These are phyloP conservation scores for Mucor velutinosus DNA, from an alignment of 371 early-diverging fungal species.

Conservation along the genomic window DNA sequence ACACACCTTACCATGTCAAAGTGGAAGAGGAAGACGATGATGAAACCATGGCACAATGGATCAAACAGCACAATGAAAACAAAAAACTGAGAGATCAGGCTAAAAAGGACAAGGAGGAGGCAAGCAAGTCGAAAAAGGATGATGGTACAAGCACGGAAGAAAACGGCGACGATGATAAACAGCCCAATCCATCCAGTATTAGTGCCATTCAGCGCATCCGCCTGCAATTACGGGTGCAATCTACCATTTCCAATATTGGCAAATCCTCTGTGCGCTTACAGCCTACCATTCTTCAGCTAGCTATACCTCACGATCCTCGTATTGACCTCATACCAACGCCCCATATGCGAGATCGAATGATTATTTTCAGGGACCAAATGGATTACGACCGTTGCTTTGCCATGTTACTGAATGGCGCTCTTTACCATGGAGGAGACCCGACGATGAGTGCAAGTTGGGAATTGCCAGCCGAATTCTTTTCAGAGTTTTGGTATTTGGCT, in stretches of 20 bases:
- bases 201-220: slow-evolving; percentile 49
- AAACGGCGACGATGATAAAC: background rate
- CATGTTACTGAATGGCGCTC: slow-evolving; percentile 48
- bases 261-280: slow-evolving; percentile 32
- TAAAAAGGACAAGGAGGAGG: slow-evolving; percentile 2
- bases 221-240: slow-evolving; percentile 43
- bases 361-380: slow-evolving; percentile 56
- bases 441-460: slow-evolving; percentile 61
- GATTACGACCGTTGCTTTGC: slow-evolving; percentile 61
- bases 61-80: slow-evolving; percentile 5
- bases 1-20: slow-evolving; percentile 4
- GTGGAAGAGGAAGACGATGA: slow-evolving; percentile 10
- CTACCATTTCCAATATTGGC: slow-evolving; percentile 28
- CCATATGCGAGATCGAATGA: slow-evolving; percentile 64
- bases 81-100: background rate
- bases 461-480: slow-evolving; percentile 56
- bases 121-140: background rate
- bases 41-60: background rate
- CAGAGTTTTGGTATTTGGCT: slow-evolving; percentile 52
- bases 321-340: slow-evolving; percentile 63
- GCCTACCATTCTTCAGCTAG: slow-evolving; percentile 44
- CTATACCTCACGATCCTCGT: slow-evolving; percentile 61
- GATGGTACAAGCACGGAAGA: background rate
- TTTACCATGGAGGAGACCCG: slow-evolving; percentile 62
- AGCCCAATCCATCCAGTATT: slow-evolving; percentile 30